phyloP scores from a whole-genome alignment of 169 alveolate species.

The Babesia bigemina region DNA sequence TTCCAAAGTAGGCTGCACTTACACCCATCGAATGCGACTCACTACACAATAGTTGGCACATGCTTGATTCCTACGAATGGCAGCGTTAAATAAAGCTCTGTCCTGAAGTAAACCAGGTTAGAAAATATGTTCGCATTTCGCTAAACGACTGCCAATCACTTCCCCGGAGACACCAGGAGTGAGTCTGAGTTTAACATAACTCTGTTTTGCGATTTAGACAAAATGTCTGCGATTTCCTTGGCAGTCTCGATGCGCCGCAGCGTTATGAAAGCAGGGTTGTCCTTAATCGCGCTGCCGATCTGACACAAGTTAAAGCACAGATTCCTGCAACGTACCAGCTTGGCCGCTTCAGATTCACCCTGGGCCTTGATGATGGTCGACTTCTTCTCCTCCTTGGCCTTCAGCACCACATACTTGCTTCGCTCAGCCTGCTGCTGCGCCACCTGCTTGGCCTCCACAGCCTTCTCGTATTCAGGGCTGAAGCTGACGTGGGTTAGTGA shows the following conservation, averaged over 20 bases:
- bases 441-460: conserved; percentile 97
- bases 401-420: conserved; percentile 92
- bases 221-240: conserved; percentile 88
- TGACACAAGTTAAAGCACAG: background rate
- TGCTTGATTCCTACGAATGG: no score
- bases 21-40: no score
- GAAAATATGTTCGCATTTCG: no score
- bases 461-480: conserved; percentile 90
- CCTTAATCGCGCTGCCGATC: conserved; percentile 82
- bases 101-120: no score
- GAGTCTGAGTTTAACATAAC: conserved; percentile 76
- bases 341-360: conserved; percentile 96
- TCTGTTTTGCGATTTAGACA: conserved; percentile 88
- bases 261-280: conserved; percentile 91
- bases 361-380: conserved; percentile 94
- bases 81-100: no score
- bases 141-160: background rate
- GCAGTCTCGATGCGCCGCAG: conserved; percentile 93
- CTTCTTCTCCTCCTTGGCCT: conserved; percentile 95
- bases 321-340: conserved; percentile 58
- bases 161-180: conserved; percentile 61
- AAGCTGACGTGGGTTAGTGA: conserved; percentile 92
- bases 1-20: no score
- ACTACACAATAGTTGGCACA: no score
- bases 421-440: conserved; percentile 98